Conservation (phyloP, 2,329 filamentous ascomycete species). For the Tolypocladium amazonense region DNA sequence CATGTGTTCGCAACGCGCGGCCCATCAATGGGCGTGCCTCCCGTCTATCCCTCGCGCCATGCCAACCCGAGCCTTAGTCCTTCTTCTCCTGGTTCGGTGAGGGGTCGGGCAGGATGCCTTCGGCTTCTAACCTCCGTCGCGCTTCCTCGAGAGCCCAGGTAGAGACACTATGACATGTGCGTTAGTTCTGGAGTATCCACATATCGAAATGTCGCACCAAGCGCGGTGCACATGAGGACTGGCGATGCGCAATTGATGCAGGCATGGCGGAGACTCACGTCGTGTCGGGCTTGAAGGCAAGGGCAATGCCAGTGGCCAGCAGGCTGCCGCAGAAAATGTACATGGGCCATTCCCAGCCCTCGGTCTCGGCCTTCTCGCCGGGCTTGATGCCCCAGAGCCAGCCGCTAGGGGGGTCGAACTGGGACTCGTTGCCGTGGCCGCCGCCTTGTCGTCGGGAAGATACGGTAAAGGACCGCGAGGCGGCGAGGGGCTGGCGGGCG, state of each 20-base stretch:
- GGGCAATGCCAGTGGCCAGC: constrained; percentile 62
- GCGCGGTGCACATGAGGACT: neutral
- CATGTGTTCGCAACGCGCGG: constrained; percentile 10
- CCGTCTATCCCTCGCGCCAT: constrained; percentile 1
- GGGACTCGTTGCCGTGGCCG: constrained; percentile 47
- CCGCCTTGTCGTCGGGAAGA: constrained; percentile 30
- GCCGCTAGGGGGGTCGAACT: constrained; percentile 82
- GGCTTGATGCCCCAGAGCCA: constrained; percentile 94
- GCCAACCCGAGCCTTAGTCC: constrained; percentile 16
- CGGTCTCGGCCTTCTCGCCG: constrained; percentile 88
- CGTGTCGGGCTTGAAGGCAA: constrained; percentile 97
- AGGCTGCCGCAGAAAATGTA: constrained; percentile 76
- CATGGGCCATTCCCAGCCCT: constrained; percentile 89
- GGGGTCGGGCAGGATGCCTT: constrained; percentile 84
- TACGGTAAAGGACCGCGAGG: constrained; percentile 30
- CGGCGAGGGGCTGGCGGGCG: constrained; percentile 20
- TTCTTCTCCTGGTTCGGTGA: constrained; percentile 41
- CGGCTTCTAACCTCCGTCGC: constrained; percentile 83
- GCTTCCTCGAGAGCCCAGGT: constrained; percentile 98
- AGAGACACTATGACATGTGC: constrained; percentile 64
- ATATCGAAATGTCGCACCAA: neutral
- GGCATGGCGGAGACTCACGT: constrained; percentile 57
- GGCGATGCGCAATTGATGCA: neutral
- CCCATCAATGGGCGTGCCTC: neutral
- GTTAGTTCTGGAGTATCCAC: neutral